These are phyloP conservation scores for Fusarium albidum DNA, from an alignment of 2,329 filamentous ascomycete genomes.

Conservation along the genomic window DNA sequence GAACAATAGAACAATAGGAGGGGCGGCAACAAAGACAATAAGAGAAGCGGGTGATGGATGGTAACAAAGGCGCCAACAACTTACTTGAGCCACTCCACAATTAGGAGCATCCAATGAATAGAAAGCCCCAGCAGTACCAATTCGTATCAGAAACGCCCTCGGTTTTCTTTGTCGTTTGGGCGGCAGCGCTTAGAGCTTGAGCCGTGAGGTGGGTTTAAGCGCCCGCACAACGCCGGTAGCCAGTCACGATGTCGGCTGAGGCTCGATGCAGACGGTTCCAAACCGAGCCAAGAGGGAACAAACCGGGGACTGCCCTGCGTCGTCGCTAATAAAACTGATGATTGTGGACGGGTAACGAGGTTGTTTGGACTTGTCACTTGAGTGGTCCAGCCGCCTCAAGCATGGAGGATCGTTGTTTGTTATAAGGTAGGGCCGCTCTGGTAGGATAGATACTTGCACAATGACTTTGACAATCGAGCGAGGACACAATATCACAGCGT, in stretches of 20 bases:
- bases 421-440: conserved; percentile 30
- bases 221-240: conserved; percentile 32
- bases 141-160: conserved; percentile 24
- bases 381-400: conserved; percentile 37
- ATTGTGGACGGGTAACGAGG: conserved; percentile 12
- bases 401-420: conserved; percentile 19
- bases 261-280: conserved; percentile 21
- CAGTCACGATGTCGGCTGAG: conserved; percentile 33
- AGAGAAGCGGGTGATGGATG: conserved; percentile 31
- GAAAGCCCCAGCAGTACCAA: conserved; percentile 17
- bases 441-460: conserved; percentile 29
- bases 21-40: conserved; percentile 38
- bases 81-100: conserved; percentile 38
- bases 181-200: conserved; percentile 39
- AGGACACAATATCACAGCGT: conserved; percentile 25
- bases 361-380: conserved; percentile 31
- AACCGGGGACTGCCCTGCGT: conserved; percentile 3
- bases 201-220: conserved; percentile 30
- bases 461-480: conserved; percentile 28
- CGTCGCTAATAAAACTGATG: conserved; percentile 15
- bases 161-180: conserved; percentile 25
- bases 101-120: conserved; percentile 32
- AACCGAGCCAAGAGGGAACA: conserved; percentile 34
- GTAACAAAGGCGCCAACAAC: conserved; percentile 22
- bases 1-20: conserved; percentile 30